Evolutionary conservation across 2,329 filamentous ascomycete species (phyloP), one percentile per base, ranked within the genome.

Genomic region (Teratosphaeria epicoccoides): DNA sequence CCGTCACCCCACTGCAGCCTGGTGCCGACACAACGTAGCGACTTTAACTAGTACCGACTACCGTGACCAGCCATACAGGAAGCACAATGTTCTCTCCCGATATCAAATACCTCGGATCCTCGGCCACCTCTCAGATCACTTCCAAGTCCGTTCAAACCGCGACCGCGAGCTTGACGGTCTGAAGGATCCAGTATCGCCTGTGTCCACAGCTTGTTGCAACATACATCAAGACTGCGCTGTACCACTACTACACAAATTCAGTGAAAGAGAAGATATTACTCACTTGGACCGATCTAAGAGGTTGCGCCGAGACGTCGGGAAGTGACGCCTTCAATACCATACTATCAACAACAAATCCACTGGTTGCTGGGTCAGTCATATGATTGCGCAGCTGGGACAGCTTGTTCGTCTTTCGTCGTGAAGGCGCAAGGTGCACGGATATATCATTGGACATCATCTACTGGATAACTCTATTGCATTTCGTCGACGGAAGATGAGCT

Each of bases 361-460:
- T n/a, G 9, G 23, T 29, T 44, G 4, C 11, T 29, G n/a, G 3
- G 33, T 46, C 51, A 28, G 47, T 33, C 59, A 58, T 46, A 61
- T 62, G 61, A 55, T 47, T 49, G 48, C 46, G 49, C 47, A 50
- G 25, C 24, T 48, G 26, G 50, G 49, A 49, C 47, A 50, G 54
- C 44, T 46, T 51, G 26, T 29, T 56, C 60, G 59, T 60, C 60
- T 59, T 58, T 61, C 59, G 59, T 56, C 57, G 55, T n/a, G 56
- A 63, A 64, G 61, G 61, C 62, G 62, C 57, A 52, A 44, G 50
- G 58, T 58, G 57, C 48, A 56, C 48, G 49, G 46, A 57, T 46
- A 46, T 52, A 54, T 28, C 49, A 57, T 57, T 60, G 52, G 55
- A 49, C 48, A 57, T 55, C 51, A 50, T 58, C 61, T 60, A 61